Base-by-base conservation (phyloP, 805 yeast species). In the Cyberlindnera mycetangii region DNA sequence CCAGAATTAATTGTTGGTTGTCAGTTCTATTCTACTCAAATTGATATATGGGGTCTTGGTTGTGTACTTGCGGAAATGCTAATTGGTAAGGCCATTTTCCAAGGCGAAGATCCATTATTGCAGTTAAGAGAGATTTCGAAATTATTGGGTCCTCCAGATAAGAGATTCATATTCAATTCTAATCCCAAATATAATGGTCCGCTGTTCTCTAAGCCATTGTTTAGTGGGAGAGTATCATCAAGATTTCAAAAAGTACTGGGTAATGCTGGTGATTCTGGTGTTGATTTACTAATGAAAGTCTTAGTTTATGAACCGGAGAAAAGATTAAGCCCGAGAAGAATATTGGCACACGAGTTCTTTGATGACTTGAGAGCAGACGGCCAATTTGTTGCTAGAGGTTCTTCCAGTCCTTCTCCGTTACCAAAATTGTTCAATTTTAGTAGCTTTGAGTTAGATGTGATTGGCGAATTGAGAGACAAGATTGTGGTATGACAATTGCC, bases 41-140 rank as follows among this genome's bases (percentile, higher is more conserved):
- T 93, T 47, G 99, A 93, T 65, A 85, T 90, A 58, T 93, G 99
- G 99, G 96, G 97, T 15, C 71, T 92, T 48, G 99, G 98, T 1
- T 92, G 99, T 70, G 96, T 93, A 28, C 69, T 93, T 48, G 97
- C 97, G 12, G 99, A 93, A 67, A 83, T 93, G 87, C 74, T 85
- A 45, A 75, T 89, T 50, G 97, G 97, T 14, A 83, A 80, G 61
- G 96, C 98, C 1, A 80, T 93, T n/a, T 93, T 93, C 70, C 96
- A 90, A 66, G 98, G 99, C 37, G 87, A 82, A 55, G 84, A 86
- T 49, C 96, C 96, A 41, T 77, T 83, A 60, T 75, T 88, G 51
- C 99, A 93, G 66, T 72, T 93, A 51, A 83, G 92, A 53, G 95
- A 92, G 61, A 89, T 93, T 49, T 83, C 95, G 31, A 89, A 92